These are phyloP conservation scores for Letharia columbiana DNA, from an alignment of 495 filamentous ascomycete genomes.

Conservation along the genomic window DNA sequence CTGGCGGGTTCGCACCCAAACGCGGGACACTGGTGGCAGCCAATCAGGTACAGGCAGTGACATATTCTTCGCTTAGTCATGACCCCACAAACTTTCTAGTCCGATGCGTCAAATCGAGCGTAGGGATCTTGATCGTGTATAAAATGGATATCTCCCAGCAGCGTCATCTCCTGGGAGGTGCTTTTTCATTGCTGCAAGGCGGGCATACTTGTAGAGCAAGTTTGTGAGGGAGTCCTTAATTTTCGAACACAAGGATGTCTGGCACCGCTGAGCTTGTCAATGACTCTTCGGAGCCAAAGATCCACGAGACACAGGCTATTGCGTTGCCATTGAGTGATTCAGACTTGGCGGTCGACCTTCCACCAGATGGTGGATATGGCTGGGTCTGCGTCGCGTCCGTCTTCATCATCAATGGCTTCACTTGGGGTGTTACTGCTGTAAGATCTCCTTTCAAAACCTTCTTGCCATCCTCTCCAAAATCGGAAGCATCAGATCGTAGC, in stretches of 20 bases:
- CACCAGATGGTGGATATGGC: constrained; percentile 47
- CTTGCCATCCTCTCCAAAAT: not conserved
- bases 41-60: constrained; percentile 11
- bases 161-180: not conserved
- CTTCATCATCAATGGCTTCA: constrained; percentile 48
- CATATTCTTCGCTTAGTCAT: constrained; percentile 8
- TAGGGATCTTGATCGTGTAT: not conserved
- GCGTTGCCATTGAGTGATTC: not conserved
- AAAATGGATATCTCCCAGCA: not conserved
- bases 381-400: constrained; percentile 45
- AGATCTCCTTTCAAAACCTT: constrained; percentile 5
- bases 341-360: not conserved
- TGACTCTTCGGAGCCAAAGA: not conserved
- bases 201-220: not conserved
- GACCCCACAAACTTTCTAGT: not conserved
- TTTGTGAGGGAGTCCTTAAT: not conserved
- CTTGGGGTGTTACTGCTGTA: constrained; percentile 47
- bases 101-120: not conserved
- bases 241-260: not conserved
- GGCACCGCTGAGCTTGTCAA: not conserved
- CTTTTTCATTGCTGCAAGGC: not conserved
- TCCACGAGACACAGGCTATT: not conserved
- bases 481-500: not conserved
- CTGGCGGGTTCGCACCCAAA: too few relatives aligned
- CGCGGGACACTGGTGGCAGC: not conserved